These are phyloP conservation scores for Massarina eburnea DNA, from an alignment of 2,329 filamentous ascomycete genomes.

Conservation along the genomic window DNA sequence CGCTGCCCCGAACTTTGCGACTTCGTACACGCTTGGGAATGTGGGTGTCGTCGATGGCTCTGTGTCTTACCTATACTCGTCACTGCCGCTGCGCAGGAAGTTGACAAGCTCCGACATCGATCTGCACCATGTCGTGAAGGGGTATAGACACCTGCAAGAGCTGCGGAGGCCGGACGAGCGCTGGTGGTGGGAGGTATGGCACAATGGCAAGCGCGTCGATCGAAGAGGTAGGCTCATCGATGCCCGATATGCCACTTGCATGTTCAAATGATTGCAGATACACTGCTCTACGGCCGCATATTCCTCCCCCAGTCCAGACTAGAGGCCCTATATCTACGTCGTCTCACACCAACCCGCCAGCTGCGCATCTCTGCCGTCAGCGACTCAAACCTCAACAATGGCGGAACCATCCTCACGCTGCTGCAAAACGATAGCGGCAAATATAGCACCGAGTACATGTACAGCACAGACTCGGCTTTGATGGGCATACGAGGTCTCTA, in stretches of 20 bases:
- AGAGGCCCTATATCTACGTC: constrained; percentile 80
- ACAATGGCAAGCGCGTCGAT: constrained; percentile 52
- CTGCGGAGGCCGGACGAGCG: constrained; percentile 56
- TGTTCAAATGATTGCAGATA: constrained; percentile 46
- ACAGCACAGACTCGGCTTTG: constrained; percentile 87
- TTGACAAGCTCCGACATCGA: constrained; percentile 75
- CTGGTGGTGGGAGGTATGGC: constrained; percentile 58
- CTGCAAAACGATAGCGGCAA: constrained; percentile 82
- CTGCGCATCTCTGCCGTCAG: constrained; percentile 80
- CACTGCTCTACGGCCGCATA: constrained; percentile 73
- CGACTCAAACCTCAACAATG: constrained; percentile 69
- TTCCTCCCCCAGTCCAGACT: constrained; percentile 84
- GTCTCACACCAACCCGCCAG: constrained; percentile 75
- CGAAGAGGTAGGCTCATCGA: constrained; percentile 45
- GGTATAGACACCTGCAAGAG: constrained; percentile 77
- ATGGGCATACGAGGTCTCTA: constrained; percentile 87
- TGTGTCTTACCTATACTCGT: constrained; percentile 95
- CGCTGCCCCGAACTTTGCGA: constrained; percentile 89
- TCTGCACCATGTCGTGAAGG: constrained; percentile 74
- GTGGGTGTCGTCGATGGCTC: constrained; percentile 92
- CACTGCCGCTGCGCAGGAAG: constrained; percentile 68
- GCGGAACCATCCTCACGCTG: constrained; percentile 72
- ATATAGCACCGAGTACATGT: constrained; percentile 86
- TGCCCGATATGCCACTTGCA: constrained; percentile 6
- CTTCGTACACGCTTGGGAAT: constrained; percentile 87